Conservation (phyloP, 257 asterid species). For the Solanum medicagineum region DNA sequence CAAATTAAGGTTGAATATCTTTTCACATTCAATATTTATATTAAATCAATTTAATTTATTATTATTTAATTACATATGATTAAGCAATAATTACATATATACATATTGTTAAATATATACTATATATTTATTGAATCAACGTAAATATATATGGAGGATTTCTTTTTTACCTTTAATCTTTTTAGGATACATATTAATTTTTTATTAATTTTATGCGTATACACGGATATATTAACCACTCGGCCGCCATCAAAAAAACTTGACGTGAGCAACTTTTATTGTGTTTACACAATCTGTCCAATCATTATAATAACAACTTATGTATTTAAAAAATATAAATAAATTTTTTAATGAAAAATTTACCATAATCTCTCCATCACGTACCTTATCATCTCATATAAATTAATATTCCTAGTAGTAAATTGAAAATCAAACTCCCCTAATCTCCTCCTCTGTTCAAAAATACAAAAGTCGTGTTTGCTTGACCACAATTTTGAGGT, state of each 20-base stretch:
- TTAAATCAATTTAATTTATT: too few species aligned
- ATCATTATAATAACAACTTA: background rate
- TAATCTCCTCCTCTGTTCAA: background rate
- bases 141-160: too few species aligned
- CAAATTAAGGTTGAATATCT: too few species aligned
- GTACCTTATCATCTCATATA: background rate
- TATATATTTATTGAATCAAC: background rate
- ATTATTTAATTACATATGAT: background rate
- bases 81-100: background rate
- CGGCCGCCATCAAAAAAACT: background rate
- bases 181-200: background rate
- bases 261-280: background rate
- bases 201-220: background rate
- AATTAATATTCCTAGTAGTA: background rate
- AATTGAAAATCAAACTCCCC: background rate
- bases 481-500: background rate
- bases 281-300: background rate
- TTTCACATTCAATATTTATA: too few species aligned
- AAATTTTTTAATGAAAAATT: background rate
- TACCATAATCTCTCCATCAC: background rate
- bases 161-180: background rate
- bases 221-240: background rate
- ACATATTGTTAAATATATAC: background rate
- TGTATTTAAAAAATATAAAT: background rate
- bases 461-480: background rate